phyloP scores from a whole-genome alignment of 1,284 basidiomycete genomes.

The Tremellales sp. region DNA sequence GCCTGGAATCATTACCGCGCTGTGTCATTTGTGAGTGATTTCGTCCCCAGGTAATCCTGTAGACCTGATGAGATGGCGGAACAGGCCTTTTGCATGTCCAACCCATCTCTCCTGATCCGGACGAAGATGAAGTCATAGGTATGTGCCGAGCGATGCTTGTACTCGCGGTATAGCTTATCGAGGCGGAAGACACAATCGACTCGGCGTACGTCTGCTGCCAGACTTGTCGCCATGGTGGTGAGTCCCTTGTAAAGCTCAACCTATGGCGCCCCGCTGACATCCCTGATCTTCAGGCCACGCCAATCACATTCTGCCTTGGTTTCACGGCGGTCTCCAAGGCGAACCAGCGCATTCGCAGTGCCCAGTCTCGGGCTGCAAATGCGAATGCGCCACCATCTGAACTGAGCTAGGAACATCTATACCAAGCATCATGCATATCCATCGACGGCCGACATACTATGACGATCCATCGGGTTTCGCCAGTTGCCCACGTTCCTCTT shows the following conservation, averaged over 20 bases:
- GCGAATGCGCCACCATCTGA: slow-evolving; percentile 37
- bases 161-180: neutral
- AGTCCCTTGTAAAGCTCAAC: slow-evolving; percentile 6
- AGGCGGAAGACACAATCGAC: slow-evolving; percentile 35
- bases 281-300: slow-evolving; percentile 35
- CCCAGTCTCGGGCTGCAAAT: slow-evolving; percentile 44
- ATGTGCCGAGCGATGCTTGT: slow-evolving; percentile 11
- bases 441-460: neutral
- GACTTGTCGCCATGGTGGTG: slow-evolving; percentile 47
- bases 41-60: neutral
- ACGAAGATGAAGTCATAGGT: slow-evolving; percentile 14
- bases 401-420: neutral
- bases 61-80: neutral
- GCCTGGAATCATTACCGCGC: slow-evolving; percentile 38
- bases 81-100: slow-evolving; percentile 36
- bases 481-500: slow-evolving; percentile 20
- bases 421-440: neutral
- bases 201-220: slow-evolving; percentile 45
- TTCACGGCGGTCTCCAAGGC: slow-evolving; percentile 43
- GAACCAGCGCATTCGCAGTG: slow-evolving; percentile 39
- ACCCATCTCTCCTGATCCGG: slow-evolving; percentile 16
- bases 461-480: no score
- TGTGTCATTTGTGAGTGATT: slow-evolving; percentile 40
- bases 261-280: neutral
- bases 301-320: slow-evolving; percentile 43